Conservation (phyloP, 2,329 filamentous ascomycete genomes). For the Ascochyta fabae region DNA sequence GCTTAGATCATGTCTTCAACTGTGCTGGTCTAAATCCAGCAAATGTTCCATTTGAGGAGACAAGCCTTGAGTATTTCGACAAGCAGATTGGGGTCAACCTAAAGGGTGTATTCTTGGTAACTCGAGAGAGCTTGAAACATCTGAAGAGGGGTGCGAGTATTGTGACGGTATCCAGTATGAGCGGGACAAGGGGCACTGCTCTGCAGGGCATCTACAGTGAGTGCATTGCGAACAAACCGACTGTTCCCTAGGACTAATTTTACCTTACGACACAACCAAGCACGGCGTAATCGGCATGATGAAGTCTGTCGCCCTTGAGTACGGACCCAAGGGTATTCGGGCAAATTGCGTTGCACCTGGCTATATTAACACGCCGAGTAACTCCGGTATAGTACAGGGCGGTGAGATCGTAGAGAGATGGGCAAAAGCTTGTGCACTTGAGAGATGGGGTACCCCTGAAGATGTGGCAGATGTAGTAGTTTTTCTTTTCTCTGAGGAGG, state of each 20-base stretch:
- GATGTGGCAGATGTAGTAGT: constrained; percentile 12
- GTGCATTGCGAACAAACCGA: neutral
- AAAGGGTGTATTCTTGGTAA: constrained; percentile 31
- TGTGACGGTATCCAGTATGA: constrained; percentile 18
- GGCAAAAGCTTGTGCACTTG: too few relatives aligned
- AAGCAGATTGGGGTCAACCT: neutral
- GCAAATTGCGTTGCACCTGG: too few relatives aligned
- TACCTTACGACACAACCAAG: too few relatives aligned
- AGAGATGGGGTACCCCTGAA: too few relatives aligned
- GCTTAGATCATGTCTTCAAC: constrained; percentile 53
- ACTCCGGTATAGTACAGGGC: too few relatives aligned
- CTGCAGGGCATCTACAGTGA: constrained; percentile 13
- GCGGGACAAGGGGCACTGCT: constrained; percentile 4
- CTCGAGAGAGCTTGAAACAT: constrained; percentile 49
- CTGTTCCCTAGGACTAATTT: too few relatives aligned
- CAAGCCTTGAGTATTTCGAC: constrained; percentile 20
- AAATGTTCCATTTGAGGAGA: constrained; percentile 48
- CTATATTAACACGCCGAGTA: too few relatives aligned
- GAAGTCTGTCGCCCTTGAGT: too few relatives aligned
- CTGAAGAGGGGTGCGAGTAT: constrained; percentile 6
- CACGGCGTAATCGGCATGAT: neutral
- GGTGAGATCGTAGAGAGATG: too few relatives aligned
- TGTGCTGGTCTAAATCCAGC: constrained; percentile 58
- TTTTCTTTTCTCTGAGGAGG: too few relatives aligned
- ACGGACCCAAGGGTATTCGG: too few relatives aligned